phyloP scores from a whole-genome alignment of 2,329 filamentous ascomycete genomes.

The Westerdykella ornata region DNA sequence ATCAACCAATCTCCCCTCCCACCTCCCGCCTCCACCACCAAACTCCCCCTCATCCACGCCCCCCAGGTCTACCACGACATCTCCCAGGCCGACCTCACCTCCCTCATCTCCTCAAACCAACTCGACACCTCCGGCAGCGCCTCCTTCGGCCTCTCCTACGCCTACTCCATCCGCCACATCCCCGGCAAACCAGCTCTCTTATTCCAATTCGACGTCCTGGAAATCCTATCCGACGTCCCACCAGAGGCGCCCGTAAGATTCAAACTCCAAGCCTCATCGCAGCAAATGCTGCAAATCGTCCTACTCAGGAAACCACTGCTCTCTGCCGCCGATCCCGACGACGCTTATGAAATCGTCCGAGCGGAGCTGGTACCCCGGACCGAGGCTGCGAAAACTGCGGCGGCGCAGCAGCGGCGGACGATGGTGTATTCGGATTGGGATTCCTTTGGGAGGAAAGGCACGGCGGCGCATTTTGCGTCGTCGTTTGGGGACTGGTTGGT shows the following conservation, averaged over 20 bases:
- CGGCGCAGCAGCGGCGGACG: constrained; percentile 1
- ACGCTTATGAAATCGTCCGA: constrained; percentile 22
- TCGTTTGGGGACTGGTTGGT: constrained; percentile 9
- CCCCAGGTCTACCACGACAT: constrained; percentile 23
- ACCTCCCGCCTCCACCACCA: constrained; percentile 6
- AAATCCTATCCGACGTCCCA: constrained; percentile 15
- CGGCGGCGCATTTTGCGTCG: constrained; percentile 14
- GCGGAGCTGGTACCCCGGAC: constrained; percentile 12
- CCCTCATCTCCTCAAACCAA: constrained; percentile 13
- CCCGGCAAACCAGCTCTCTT: constrained; percentile 14
- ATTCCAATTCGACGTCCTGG: constrained; percentile 27
- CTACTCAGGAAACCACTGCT: constrained; percentile 21
- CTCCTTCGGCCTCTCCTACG: constrained; percentile 27
- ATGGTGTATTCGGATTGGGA: constrained; percentile 31
- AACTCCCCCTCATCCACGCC: constrained; percentile 23
- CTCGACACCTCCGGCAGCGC: constrained; percentile 20
- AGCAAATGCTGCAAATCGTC: constrained; percentile 26
- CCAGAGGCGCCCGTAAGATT: constrained; percentile 8
- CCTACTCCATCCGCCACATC: constrained; percentile 18
- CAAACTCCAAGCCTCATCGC: constrained; percentile 12
- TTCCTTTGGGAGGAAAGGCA: constrained; percentile 23
- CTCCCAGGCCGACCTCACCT: constrained; percentile 11
- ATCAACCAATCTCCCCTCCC: constrained; percentile 24
- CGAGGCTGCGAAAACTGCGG: neutral
- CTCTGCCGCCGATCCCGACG: constrained; percentile 14